A percentile compares a stretch with the other conserved stretches of the same genome.
phyloP scores from a whole-genome alignment of 2,329 filamentous ascomycete species.

The Juglanconis juglandina region DNA sequence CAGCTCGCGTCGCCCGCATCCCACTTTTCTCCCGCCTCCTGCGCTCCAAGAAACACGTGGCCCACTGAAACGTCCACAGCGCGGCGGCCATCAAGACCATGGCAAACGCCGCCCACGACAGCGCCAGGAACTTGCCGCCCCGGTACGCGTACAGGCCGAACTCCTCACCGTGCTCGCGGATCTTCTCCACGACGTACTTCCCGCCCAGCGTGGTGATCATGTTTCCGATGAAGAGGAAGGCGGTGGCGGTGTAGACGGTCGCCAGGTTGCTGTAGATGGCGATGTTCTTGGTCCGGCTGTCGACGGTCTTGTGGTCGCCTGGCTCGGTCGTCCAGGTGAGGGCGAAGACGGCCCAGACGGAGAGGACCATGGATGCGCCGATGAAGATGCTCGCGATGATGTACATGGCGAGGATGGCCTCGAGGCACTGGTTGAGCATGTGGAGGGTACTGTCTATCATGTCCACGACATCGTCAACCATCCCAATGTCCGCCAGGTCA shows the following conservation, averaged over 20 bases:
- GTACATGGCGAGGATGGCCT: constrained; percentile 21
- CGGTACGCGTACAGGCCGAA: constrained; percentile 42
- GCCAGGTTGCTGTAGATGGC: constrained; percentile 32
- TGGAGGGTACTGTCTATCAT: constrained; percentile 19
- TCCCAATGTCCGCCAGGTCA: constrained; percentile 18
- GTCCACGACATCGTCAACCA: constrained; percentile 17
- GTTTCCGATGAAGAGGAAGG: constrained; percentile 39
- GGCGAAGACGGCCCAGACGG: constrained; percentile 13
- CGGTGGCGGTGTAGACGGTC: constrained; percentile 33
- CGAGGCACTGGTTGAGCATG: constrained; percentile 10
- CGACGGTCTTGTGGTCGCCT: constrained; percentile 19
- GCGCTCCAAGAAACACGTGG: background rate
- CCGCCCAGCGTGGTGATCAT: constrained; percentile 40
- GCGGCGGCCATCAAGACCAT: constrained; percentile 37
- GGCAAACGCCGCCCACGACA: constrained; percentile 46
- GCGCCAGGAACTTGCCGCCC: constrained; percentile 42
- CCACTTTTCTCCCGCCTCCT: background rate
- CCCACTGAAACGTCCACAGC: constrained; percentile 34
- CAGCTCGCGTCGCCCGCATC: background rate
- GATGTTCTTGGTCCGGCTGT: constrained; percentile 16
- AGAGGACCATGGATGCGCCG: constrained; percentile 18
- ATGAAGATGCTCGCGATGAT: constrained; percentile 20
- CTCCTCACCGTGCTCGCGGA: constrained; percentile 41
- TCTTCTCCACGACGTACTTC: constrained; percentile 36
- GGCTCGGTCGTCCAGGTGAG: constrained; percentile 11